Evolutionary conservation across 805 yeast genomes (phyloP).

Genomic region (Myxozyma nipponensis): DNA sequence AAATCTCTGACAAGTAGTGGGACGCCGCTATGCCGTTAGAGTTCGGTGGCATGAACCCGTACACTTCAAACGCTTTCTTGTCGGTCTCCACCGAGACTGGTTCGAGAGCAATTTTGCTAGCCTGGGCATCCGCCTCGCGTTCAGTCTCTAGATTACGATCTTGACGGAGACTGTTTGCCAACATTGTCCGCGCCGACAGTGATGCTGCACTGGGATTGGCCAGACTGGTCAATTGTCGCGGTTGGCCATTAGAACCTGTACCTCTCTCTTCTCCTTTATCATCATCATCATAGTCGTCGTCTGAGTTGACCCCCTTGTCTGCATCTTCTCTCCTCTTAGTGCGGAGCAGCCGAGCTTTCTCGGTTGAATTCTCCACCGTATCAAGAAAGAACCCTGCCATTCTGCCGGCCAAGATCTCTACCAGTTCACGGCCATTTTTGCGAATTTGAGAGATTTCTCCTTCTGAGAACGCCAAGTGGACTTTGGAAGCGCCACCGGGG

Average conservation of each 20-base stretch:
- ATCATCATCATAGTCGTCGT: neutral
- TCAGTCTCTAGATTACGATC: conserved; percentile 6
- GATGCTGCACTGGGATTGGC: conserved; percentile 8
- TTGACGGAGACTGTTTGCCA: conserved; percentile 18
- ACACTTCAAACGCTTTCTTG: conserved; percentile 11
- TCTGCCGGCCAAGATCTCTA: conserved; percentile 34
- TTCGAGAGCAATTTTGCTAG: neutral
- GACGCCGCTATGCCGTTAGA: conserved; percentile 61
- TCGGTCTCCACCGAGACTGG: neutral
- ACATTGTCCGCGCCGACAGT: conserved; percentile 25
- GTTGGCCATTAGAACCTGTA: neutral
- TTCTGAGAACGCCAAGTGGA: conserved; percentile 43
- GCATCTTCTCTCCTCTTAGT: too few species aligned
- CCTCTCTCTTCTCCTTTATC: neutral
- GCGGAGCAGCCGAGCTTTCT: conserved; percentile 3
- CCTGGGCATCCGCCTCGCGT: neutral
- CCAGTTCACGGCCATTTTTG: conserved; percentile 41
- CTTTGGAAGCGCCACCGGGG: conserved; percentile 39
- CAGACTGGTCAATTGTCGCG: neutral
- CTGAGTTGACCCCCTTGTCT: too few species aligned
- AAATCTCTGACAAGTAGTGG: conserved; percentile 48
- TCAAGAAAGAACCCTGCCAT: conserved; percentile 32
- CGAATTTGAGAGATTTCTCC: conserved; percentile 44
- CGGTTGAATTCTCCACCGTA: conserved; percentile 11
- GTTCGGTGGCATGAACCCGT: conserved; percentile 60